These are phyloP conservation scores for Taphrina flavorubra DNA, from an alignment of 1,139 yeast genomes.

Conservation along the genomic window DNA sequence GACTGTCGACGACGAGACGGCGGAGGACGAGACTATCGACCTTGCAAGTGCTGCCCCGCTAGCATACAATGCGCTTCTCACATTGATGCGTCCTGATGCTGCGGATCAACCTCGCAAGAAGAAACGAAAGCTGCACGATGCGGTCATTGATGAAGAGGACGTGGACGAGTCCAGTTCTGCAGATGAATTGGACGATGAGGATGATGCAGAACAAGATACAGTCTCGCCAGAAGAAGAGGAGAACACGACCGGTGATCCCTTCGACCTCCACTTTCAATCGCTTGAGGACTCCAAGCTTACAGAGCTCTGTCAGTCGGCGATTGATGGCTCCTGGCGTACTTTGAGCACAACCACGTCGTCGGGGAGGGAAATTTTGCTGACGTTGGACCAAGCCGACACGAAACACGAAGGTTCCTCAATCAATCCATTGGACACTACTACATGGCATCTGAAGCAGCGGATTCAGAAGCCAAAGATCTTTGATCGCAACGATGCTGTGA, in stretches of 20 bases:
- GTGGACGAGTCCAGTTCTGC: conserved; percentile 47
- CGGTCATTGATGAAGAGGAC: conserved; percentile 46
- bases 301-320: neutral
- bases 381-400: neutral
- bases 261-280: conserved; percentile 73
- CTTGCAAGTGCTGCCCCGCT: conserved; percentile 48
- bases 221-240: conserved; percentile 51
- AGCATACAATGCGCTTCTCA: conserved; percentile 78
- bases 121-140: conserved; percentile 49
- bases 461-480: conserved; percentile 24
- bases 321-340: conserved; percentile 1
- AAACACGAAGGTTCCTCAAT: neutral
- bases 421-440: neutral
- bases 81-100: conserved; percentile 58
- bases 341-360: neutral
- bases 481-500: conserved; percentile 48
- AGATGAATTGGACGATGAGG: conserved; percentile 48
- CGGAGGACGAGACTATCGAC: conserved; percentile 47
- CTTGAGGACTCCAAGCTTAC: conserved; percentile 58
- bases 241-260: conserved; percentile 60
- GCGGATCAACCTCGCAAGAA: conserved; percentile 46
- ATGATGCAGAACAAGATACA: conserved; percentile 45
- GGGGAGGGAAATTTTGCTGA: conserved; percentile 9
- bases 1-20: conserved; percentile 47
- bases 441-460: conserved; percentile 43